Conservation (phyloP, 2,329 filamentous ascomycete genomes). For the Botrytis deweyae region DNA sequence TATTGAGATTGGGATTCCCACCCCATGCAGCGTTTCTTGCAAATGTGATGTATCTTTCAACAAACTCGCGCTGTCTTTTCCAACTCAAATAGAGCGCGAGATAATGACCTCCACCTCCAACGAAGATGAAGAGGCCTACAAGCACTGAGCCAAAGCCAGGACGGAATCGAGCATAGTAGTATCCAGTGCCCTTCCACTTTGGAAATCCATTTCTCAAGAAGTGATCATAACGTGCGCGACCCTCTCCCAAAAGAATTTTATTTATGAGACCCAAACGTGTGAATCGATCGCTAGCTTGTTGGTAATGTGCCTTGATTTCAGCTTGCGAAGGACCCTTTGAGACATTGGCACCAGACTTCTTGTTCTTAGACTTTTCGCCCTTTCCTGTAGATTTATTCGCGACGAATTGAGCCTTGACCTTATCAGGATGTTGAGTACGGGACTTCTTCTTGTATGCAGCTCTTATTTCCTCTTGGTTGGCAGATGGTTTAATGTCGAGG, state of each 20-base stretch:
- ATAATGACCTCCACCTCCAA: constrained; percentile 86
- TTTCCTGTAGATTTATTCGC: constrained; percentile 61
- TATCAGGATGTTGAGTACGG: constrained; percentile 85
- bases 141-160: constrained; percentile 86
- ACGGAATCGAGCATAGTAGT: constrained; percentile 94
- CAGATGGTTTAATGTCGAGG: constrained; percentile 70
- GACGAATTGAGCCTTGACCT: constrained; percentile 81
- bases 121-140: constrained; percentile 74
- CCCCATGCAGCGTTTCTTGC: constrained; percentile 89
- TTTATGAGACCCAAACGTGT: constrained; percentile 80
- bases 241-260: constrained; percentile 78
- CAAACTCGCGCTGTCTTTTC: constrained; percentile 87
- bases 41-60: constrained; percentile 87
- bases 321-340: constrained; percentile 69
- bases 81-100: constrained; percentile 79
- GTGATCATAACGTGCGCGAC: constrained; percentile 87
- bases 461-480: constrained; percentile 83
- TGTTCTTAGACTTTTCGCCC: constrained; percentile 46
- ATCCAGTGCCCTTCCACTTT: constrained; percentile 93
- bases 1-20: constrained; percentile 60
- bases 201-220: constrained; percentile 94
- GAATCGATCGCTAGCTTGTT: constrained; percentile 79
- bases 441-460: constrained; percentile 92
- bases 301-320: constrained; percentile 76
- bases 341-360: constrained; percentile 62